Base-by-base conservation (phyloP, 2,329 filamentous ascomycete genomes). In the Diaporthe eres region DNA sequence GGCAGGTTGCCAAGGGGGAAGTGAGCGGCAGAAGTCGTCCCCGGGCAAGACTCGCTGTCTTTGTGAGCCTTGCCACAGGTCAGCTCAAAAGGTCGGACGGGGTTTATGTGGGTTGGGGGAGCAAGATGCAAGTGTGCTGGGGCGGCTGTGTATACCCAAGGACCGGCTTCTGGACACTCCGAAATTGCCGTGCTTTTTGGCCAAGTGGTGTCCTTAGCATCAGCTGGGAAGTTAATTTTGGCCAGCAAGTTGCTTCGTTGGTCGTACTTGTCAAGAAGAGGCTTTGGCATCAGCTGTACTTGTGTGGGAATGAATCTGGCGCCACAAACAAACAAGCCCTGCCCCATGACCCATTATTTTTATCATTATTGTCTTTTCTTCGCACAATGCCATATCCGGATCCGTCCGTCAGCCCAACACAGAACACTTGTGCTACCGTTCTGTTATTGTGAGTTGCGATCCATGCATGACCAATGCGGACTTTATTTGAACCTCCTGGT, bases 261-360 rank as follows among this genome's bases (percentile, higher is more conserved):
- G 42, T 15, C 7, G 61, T 47, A 49, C 42, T 37, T 67, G 31
- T 25, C n/a, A 47, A 44, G 42, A 49, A 15, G 42, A 49, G 61
- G 42, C 44, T n/a, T 25, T 37, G 28, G 28, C 10, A 34, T 37
- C 42, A 39, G 22, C 65, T 25, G 65, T 68, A 53, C 65, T 68
- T 68, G 8, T 53, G 49, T 55, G 65, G 17, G 12, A 6, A 70
- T 17, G 49, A 28, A 13, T n/a, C 47, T 17, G 34, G 13, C 49
- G 65, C 65, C 34, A 70, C 65, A 55, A 70, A 37, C 44, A 55
- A 49, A 65, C 63, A 67, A n/a, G 51, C 44, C 44, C 22, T 37
- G 63, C 17, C 44, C 10, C 34, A 7, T 25, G 12, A 37, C 13
- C 15, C 13, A 22, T 22, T 31, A 3, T 53, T 53, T 3, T 53